Evolutionary conservation across 768 basidiomycete genomes (phyloP).

Genomic region (Polyporus arcularius): DNA sequence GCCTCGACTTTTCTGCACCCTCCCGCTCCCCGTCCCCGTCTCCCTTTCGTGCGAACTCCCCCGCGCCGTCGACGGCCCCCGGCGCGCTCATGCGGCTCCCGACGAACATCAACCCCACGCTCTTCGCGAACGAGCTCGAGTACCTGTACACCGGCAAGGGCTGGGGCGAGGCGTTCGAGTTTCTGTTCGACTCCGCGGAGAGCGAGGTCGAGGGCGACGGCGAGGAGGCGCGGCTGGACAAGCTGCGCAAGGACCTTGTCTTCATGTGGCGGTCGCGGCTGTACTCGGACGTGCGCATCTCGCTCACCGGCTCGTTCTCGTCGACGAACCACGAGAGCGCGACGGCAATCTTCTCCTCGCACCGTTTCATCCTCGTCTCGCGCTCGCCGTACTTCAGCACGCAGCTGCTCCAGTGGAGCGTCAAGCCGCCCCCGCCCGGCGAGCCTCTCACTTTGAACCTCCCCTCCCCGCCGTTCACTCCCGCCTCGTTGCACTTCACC

Average conservation of each 20-base stretch:
- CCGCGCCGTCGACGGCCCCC: constrained; percentile 42
- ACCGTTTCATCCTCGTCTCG: constrained; percentile 90
- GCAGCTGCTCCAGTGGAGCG: constrained; percentile 70
- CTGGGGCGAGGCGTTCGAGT: constrained; percentile 85
- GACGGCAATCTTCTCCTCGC: constrained; percentile 86
- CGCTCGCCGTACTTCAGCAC: constrained; percentile 86
- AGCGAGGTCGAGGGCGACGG: constrained; percentile 42
- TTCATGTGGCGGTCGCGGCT: constrained; percentile 97
- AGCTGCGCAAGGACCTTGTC: constrained; percentile 89
- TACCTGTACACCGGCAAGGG: constrained; percentile 94
- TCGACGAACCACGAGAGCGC: constrained; percentile 64
- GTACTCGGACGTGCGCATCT: constrained; percentile 88
- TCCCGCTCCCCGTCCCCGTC: constrained; percentile 50
- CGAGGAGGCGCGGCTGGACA: constrained; percentile 68
- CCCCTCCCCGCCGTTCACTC: constrained; percentile 92
- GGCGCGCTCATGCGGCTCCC: constrained; percentile 60
- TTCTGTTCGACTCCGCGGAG: constrained; percentile 69
- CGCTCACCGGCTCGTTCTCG: constrained; percentile 69
- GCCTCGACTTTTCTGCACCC: constrained; percentile 41
- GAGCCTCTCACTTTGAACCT: constrained; percentile 68
- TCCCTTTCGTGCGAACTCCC: constrained; percentile 46
- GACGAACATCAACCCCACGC: constrained; percentile 69
- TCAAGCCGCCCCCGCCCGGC: constrained; percentile 31
- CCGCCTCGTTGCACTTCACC: constrained; percentile 91
- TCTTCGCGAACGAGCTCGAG: constrained; percentile 90